These are phyloP conservation scores for Phytophthora pini DNA, from an alignment of 352 stramenopile species.

Conservation along the genomic window DNA sequence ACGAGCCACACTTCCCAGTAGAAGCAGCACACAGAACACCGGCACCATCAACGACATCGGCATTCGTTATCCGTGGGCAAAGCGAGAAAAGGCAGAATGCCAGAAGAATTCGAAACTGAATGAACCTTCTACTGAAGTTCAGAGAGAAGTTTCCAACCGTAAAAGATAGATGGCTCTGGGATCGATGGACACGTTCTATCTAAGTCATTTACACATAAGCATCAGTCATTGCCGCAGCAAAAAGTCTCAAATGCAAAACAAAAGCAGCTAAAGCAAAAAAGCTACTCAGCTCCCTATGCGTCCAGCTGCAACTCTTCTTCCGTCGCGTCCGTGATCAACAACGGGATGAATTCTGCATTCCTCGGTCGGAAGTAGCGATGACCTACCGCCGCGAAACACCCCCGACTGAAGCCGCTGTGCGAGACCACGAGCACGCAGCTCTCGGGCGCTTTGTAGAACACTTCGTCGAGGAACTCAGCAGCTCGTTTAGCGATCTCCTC, in stretches of 20 bases:
- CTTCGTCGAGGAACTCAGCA: constrained; percentile 53
- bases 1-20: constrained; percentile 8
- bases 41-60: neutral
- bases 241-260: constrained; percentile 3
- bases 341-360: constrained; percentile 74
- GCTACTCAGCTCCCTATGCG: constrained; percentile 2
- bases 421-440: constrained; percentile 61
- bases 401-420: constrained; percentile 73
- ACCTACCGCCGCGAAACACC: constrained; percentile 60
- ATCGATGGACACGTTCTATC: constrained; percentile 26
- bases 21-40: constrained; percentile 6
- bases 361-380: constrained; percentile 70
- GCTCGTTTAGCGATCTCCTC: constrained; percentile 64
- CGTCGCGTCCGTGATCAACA: constrained; percentile 53
- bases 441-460: constrained; percentile 47
- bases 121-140: no score
- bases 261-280: neutral
- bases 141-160: neutral
- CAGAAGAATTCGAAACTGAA: neutral
- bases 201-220: constrained; percentile 31
- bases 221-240: constrained; percentile 11
- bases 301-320: constrained; percentile 33
- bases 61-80: neutral
- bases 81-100: constrained; percentile 16
- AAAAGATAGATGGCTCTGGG: constrained; percentile 16